A percentile compares a stretch with the other conserved stretches of the same genome.
These are phyloP conservation scores for Pseudozyma hubeiensis DNA, from an alignment of 1,284 basidiomycete species.

Conservation along the genomic window DNA sequence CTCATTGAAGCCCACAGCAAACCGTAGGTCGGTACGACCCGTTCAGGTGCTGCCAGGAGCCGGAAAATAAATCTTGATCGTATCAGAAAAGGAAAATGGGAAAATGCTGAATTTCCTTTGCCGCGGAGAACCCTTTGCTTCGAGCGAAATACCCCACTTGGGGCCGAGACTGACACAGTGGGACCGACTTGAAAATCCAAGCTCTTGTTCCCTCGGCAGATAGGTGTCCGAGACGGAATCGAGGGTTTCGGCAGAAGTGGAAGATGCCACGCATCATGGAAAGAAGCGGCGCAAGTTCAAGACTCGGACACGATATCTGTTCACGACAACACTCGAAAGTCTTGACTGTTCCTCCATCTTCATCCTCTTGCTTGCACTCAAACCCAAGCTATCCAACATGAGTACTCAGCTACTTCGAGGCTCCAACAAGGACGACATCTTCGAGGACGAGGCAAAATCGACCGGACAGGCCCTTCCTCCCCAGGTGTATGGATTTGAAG, in stretches of 20 bases:
- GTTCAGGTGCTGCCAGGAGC: no score
- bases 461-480: not conserved
- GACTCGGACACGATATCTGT: not conserved
- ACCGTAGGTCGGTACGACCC: no score
- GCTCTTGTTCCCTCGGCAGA: no score
- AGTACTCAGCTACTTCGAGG: constrained; percentile 14
- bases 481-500: constrained; percentile 7
- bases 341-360: not conserved
- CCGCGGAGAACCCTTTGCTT: not conserved
- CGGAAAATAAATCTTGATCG: no score
- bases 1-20: no score
- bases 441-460: not conserved
- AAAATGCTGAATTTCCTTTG: no score
- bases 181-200: no score
- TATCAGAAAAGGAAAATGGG: no score
- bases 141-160: not conserved
- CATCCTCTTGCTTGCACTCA: not conserved
- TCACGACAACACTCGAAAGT: not conserved
- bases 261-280: not conserved
- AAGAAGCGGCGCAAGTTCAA: not conserved
- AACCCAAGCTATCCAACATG: not conserved
- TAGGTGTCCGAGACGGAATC: no score
- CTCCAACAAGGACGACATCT: constrained; percentile 9
- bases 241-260: constrained; percentile 4
- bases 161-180: not conserved